Percentiles rank a stretch among this genome's conserved stretches.
Conservation (phyloP, 306 rosid genomes). For the Cucurbita moschata region DNA sequence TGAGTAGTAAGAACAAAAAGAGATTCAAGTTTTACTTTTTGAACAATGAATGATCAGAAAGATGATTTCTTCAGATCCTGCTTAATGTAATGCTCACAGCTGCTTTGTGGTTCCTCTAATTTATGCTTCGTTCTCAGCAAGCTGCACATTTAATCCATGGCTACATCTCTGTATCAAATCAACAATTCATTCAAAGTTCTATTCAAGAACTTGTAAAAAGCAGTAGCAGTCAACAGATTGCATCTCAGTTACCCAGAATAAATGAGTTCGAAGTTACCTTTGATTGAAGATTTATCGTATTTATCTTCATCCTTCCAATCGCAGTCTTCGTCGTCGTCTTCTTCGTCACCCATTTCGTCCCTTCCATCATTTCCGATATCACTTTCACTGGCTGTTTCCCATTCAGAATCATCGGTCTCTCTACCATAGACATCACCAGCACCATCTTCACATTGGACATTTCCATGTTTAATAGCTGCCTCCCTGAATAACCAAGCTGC, state of each 20-base stretch:
- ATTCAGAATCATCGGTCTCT: slow-evolving; percentile 87
- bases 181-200: slow-evolving; percentile 17
- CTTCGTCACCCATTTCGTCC: slow-evolving; percentile 63
- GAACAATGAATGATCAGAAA: background rate
- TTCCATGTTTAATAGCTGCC: slow-evolving; percentile 90
- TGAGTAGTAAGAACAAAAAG: background rate
- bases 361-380: slow-evolving; percentile 88
- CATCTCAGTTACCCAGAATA: background rate
- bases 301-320: slow-evolving; percentile 73
- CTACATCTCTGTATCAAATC: slow-evolving; percentile 49
- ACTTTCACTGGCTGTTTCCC: slow-evolving; percentile 99
- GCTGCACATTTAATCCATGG: slow-evolving; percentile 52
- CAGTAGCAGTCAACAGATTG: background rate
- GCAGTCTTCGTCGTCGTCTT: slow-evolving; percentile 37
- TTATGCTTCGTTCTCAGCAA: slow-evolving; percentile 51
- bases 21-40: background rate
- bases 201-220: background rate
- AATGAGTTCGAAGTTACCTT: slow-evolving; percentile 37
- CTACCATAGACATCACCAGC: slow-evolving; percentile 74
- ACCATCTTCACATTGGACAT: slow-evolving; percentile 74
- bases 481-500: slow-evolving; percentile 97
- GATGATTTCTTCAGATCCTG: background rate
- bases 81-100: background rate
- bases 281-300: slow-evolving; percentile 52
- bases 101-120: slow-evolving; percentile 3